Evolutionary conservation across 2,329 filamentous ascomycete genomes (phyloP).

Genomic region (Alternaria arborescens): DNA sequence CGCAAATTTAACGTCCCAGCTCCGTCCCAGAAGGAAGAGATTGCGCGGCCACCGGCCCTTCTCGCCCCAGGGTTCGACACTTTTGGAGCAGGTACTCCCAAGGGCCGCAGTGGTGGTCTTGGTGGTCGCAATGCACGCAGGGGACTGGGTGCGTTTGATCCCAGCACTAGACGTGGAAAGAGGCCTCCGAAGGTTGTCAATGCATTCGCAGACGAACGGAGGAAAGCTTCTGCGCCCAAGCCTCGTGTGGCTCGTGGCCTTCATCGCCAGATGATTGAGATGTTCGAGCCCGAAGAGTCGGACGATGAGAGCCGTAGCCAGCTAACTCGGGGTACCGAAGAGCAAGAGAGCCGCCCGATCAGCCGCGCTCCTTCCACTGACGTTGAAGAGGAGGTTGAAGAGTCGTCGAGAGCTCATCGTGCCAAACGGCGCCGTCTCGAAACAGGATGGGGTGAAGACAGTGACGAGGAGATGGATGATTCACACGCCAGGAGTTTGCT

Average conservation of each 20-base stretch:
- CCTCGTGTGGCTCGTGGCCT: constrained; percentile 74
- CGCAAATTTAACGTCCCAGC: constrained; percentile 80
- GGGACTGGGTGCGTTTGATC: constrained; percentile 56
- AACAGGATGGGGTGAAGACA: constrained; percentile 57
- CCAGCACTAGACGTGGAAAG: constrained; percentile 53
- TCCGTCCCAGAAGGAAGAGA: constrained; percentile 65
- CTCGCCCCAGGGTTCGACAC: constrained; percentile 67
- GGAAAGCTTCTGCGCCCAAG: constrained; percentile 62
- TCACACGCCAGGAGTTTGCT: constrained; percentile 57
- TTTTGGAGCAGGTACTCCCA: constrained; percentile 70
- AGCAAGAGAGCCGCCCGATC: constrained; percentile 80
- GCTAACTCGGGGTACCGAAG: constrained; percentile 79
- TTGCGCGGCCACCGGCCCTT: constrained; percentile 63
- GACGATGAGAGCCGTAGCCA: constrained; percentile 76
- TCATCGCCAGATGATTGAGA: constrained; percentile 78
- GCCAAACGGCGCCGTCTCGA: constrained; percentile 57
- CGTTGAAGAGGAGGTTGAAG: constrained; percentile 61
- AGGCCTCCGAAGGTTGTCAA: constrained; percentile 52
- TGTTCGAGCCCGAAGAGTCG: constrained; percentile 84
- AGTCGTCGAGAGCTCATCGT: constrained; percentile 55
- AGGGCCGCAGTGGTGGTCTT: constrained; percentile 56
- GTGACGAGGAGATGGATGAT: constrained; percentile 60
- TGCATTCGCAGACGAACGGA: constrained; percentile 66
- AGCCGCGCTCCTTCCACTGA: constrained; percentile 70
- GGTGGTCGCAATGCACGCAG: constrained; percentile 50